Evolutionary conservation across 306 rosid genomes (phyloP).

Genomic region (Chamaecrista fasciculata): DNA sequence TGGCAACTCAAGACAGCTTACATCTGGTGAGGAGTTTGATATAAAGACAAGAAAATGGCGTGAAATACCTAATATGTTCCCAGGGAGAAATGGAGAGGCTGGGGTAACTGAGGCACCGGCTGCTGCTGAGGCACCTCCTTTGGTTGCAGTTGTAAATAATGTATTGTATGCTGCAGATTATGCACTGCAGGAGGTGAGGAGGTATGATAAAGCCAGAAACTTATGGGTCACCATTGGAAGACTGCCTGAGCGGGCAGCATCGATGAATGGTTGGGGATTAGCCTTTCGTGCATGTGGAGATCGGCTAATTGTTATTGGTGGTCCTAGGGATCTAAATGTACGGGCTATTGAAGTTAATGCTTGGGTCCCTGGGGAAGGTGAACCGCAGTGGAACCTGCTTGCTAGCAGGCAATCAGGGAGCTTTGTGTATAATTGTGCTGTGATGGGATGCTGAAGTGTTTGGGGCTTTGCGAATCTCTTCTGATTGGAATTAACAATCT

Average conservation of each 20-base stretch:
- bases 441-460: slow-evolving; percentile 73
- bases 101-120: slow-evolving; percentile 29
- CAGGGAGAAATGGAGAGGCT: slow-evolving; percentile 34
- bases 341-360: slow-evolving; percentile 48
- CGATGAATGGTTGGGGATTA: slow-evolving; percentile 69
- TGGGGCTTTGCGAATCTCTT: slow-evolving; percentile 26
- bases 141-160: slow-evolving; percentile 78
- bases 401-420: slow-evolving; percentile 41
- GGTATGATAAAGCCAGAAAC: slow-evolving; percentile 44
- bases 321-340: slow-evolving; percentile 31
- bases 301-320: slow-evolving; percentile 56
- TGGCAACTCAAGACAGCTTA: slow-evolving; percentile 30
- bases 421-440: slow-evolving; percentile 74
- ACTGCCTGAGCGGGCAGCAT: slow-evolving; percentile 49
- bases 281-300: slow-evolving; percentile 78
- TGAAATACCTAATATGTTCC: slow-evolving; percentile 64
- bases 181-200: slow-evolving; percentile 41
- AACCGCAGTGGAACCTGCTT: slow-evolving; percentile 55
- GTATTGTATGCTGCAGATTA: slow-evolving; percentile 68
- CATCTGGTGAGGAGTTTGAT: slow-evolving; percentile 72
- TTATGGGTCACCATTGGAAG: slow-evolving; percentile 53
- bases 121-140: slow-evolving; percentile 69
- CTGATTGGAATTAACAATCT: slow-evolving; percentile 36
- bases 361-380: slow-evolving; percentile 53
- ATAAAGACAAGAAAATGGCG: slow-evolving; percentile 53